Percentiles rank a stretch among this genome's conserved stretches.
phyloP scores from a whole-genome alignment of 495 filamentous ascomycete species.

The Penicilliopsis zonata region DNA sequence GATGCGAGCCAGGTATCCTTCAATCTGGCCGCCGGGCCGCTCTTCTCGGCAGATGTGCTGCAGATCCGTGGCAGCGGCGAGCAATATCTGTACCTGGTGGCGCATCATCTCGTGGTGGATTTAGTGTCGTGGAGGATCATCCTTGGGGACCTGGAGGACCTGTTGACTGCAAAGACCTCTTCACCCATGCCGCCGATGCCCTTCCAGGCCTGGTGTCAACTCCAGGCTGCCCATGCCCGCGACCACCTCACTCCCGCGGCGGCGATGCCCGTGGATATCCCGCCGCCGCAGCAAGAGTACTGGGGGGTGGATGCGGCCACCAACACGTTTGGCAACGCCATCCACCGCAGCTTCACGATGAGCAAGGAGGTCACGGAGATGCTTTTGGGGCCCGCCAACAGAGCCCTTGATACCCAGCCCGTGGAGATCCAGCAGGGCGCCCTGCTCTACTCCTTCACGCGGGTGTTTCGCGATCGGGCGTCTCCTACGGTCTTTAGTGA shows the following conservation, averaged over 20 bases:
- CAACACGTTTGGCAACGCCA: background rate
- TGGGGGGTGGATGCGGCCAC: slow-evolving; percentile 25
- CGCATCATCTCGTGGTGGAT: slow-evolving; percentile 45
- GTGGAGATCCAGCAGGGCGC: slow-evolving; percentile 30
- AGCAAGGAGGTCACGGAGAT: background rate
- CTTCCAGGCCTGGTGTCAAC: slow-evolving; percentile 39
- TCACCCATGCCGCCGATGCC: slow-evolving; percentile 31
- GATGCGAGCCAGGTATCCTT: slow-evolving; percentile 7
- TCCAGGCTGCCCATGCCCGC: slow-evolving; percentile 19
- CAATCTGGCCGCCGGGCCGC: slow-evolving; percentile 10
- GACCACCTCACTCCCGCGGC: background rate
- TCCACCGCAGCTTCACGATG: background rate
- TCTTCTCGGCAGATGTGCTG: slow-evolving; percentile 18
- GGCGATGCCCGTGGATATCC: background rate
- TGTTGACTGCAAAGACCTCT: slow-evolving; percentile 25
- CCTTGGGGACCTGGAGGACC: slow-evolving; percentile 39
- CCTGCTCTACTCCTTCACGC: slow-evolving; percentile 24
- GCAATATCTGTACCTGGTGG: slow-evolving; percentile 34
- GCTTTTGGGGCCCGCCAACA: background rate
- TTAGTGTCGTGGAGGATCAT: slow-evolving; percentile 45
- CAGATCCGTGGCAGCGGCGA: slow-evolving; percentile 21
- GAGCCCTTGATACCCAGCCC: slow-evolving; percentile 21
- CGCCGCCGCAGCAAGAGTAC: slow-evolving; percentile 10
- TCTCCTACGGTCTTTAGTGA: slow-evolving; percentile 32
- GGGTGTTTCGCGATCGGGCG: slow-evolving; percentile 26